A percentile compares a stretch with the other conserved stretches of the same genome.
phyloP scores from a whole-genome alignment of 164 flowering plant genomes.

The Vitis cinerea region DNA sequence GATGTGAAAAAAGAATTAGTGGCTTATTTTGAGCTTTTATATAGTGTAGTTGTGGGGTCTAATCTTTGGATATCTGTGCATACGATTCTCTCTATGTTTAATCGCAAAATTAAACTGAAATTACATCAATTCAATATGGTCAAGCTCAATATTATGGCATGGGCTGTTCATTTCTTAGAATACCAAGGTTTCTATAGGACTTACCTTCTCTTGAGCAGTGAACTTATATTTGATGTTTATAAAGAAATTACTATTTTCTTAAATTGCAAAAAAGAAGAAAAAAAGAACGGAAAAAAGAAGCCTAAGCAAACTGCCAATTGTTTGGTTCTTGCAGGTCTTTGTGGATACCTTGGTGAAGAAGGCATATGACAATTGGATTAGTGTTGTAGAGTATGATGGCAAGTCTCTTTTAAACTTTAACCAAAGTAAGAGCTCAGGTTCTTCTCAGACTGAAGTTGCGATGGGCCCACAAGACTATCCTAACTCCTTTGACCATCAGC shows the following conservation, averaged over 20 bases:
- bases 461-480: constrained; percentile 32
- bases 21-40: neutral
- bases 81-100: too few relatives aligned
- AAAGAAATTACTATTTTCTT: neutral
- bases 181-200: too few relatives aligned
- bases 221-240: neutral
- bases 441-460: constrained; percentile 37
- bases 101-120: neutral
- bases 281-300: neutral
- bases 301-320: neutral
- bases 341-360: constrained; percentile 88
- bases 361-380: constrained; percentile 96
- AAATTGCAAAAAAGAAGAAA: neutral
- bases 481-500: constrained; percentile 50
- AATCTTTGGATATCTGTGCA: neutral
- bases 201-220: too few relatives aligned
- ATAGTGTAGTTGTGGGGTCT: neutral
- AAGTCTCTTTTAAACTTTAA: constrained; percentile 59
- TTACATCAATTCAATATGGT: neutral
- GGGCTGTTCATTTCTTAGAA: neutral
- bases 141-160: neutral
- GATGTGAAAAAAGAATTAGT: neutral
- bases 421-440: constrained; percentile 33
- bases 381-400: constrained; percentile 91
- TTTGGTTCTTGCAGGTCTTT: constrained; percentile 50